These are phyloP conservation scores for Ceratobasidium sp. DNA, from an alignment of 1,284 basidiomycete genomes.

Conservation along the genomic window DNA sequence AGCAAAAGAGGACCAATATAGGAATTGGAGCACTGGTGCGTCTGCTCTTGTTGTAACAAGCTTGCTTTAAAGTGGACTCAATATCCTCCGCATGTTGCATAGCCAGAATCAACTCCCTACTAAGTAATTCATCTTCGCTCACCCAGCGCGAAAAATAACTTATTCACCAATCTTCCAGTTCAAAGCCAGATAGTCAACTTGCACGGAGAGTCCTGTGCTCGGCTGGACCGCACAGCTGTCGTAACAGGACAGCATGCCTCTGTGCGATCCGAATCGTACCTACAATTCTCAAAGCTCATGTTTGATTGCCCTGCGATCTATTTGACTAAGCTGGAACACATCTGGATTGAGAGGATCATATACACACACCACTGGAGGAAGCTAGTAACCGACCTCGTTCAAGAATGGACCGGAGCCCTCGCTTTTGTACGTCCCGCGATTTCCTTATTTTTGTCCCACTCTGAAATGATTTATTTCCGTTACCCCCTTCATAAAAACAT, in stretches of 20 bases:
- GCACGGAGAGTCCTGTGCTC: slow-evolving; percentile 28
- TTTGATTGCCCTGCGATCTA: slow-evolving; percentile 7
- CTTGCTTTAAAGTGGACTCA: neutral
- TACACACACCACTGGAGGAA: slow-evolving; percentile 39
- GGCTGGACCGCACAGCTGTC: slow-evolving; percentile 9
- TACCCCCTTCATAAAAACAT: neutral
- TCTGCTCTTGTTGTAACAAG: neutral
- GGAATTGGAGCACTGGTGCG: slow-evolving; percentile 36
- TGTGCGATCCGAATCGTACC: neutral
- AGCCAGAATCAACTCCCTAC: slow-evolving; percentile 26
- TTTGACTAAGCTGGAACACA: slow-evolving; percentile 19
- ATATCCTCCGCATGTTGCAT: neutral
- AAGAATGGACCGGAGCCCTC: slow-evolving; percentile 35
- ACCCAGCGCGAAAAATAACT: neutral
- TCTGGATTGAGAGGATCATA: slow-evolving; percentile 37
- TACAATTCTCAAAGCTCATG: slow-evolving; percentile 3
- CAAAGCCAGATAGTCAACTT: slow-evolving; percentile 40
- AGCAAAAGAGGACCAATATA: neutral
- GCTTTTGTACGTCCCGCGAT: neutral
- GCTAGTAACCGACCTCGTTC: slow-evolving; percentile 18
- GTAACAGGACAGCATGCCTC: slow-evolving; percentile 19
- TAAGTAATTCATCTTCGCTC: slow-evolving; percentile 3
- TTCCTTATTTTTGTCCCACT: no score
- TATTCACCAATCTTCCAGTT: neutral
- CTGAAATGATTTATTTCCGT: neutral